Conservation (phyloP, 2,329 filamentous ascomycete genomes). For the Corniculantispora saksenae region DNA sequence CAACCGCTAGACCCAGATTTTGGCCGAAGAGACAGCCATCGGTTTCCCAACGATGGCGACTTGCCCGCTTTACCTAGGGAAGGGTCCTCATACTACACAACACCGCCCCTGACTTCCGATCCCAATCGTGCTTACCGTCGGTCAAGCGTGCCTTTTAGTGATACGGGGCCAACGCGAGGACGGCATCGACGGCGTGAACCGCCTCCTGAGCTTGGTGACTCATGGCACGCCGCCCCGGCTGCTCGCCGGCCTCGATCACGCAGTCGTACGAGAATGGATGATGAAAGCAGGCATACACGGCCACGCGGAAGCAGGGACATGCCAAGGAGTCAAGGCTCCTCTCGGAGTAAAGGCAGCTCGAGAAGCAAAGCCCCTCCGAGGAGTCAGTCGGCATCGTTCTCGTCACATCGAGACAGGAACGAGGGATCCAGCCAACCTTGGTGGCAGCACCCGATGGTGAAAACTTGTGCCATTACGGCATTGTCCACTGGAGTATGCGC, state of each 20-base stretch:
- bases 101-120: not conserved
- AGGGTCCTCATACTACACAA: not conserved
- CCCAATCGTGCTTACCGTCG: not conserved
- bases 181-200: not conserved
- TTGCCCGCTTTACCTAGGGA: not conserved
- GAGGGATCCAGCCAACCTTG: not conserved
- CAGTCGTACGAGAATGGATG: not conserved
- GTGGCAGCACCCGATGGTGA: not conserved
- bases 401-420: not conserved
- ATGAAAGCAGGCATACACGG: not conserved
- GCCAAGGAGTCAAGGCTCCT: not conserved
- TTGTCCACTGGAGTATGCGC: conserved; percentile 50
- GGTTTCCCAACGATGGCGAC: not conserved
- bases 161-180: not conserved
- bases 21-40: not conserved
- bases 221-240: not conserved
- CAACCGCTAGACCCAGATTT: not conserved
- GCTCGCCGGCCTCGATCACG: not conserved
- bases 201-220: not conserved
- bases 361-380: not conserved
- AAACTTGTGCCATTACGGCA: conserved; percentile 32
- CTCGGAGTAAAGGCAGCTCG: not conserved
- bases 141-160: not conserved
- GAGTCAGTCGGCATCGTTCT: not conserved
- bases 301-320: not conserved